phyloP scores from a whole-genome alignment of 2,329 filamentous ascomycete genomes.

The Pseudopyricularia javanii region DNA sequence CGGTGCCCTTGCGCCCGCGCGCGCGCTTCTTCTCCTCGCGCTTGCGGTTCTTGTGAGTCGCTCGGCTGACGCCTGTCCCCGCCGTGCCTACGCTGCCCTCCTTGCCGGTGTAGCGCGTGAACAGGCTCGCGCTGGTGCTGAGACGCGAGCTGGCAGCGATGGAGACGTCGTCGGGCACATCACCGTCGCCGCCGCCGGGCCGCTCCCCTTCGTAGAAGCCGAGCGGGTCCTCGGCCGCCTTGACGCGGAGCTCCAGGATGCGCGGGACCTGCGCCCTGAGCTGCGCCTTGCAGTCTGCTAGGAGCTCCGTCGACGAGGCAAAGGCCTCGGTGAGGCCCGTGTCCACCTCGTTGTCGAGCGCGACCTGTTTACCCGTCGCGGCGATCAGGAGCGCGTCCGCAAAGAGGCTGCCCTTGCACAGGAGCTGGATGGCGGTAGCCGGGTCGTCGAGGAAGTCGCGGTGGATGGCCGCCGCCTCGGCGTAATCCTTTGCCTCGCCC shows the following conservation, averaged over 20 bases:
- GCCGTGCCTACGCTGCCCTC: slow-evolving; percentile 49
- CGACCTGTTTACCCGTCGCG: slow-evolving; percentile 25
- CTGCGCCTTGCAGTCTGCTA: slow-evolving; percentile 86
- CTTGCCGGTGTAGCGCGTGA: slow-evolving; percentile 81
- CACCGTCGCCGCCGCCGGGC: slow-evolving; percentile 11
- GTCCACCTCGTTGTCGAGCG: slow-evolving; percentile 60
- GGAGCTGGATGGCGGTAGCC: slow-evolving; percentile 55
- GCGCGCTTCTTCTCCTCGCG: slow-evolving; percentile 93
- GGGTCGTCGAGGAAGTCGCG: slow-evolving; percentile 69
- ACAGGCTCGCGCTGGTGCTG: slow-evolving; percentile 74
- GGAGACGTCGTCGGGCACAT: slow-evolving; percentile 74
- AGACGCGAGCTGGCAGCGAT: slow-evolving; percentile 71
- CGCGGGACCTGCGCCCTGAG: slow-evolving; percentile 76
- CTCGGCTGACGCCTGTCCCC: slow-evolving; percentile 61
- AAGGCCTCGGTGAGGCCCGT: slow-evolving; percentile 68
- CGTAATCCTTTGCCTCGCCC: slow-evolving; percentile 73
- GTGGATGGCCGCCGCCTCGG: slow-evolving; percentile 66
- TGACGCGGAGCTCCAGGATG: slow-evolving; percentile 66
- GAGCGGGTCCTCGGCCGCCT: slow-evolving; percentile 74
- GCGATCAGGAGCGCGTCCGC: slow-evolving; percentile 76
- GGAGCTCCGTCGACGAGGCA: slow-evolving; percentile 72
- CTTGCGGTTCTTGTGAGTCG: slow-evolving; percentile 76
- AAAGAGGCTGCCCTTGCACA: slow-evolving; percentile 83
- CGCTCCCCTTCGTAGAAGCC: slow-evolving; percentile 78
- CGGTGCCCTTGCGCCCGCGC: slow-evolving; percentile 85